A percentile compares a stretch with the other conserved stretches of the same genome.
Conservation (phyloP, 1,139 yeast species). For the Keqinozyma sinolaborantium region DNA sequence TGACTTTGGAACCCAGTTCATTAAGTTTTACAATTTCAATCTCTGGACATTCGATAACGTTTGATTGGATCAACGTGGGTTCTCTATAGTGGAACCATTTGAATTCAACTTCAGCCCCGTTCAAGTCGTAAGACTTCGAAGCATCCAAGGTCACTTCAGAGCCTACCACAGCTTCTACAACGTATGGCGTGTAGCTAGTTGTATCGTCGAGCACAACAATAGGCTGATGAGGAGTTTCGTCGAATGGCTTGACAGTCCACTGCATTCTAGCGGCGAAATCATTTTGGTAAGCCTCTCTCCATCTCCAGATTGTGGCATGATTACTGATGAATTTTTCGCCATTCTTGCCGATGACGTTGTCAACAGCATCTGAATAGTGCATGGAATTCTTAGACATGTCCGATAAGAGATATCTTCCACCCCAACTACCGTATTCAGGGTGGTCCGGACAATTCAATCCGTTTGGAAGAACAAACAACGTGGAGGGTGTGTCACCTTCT, state of each 20-base stretch:
- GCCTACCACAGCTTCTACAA: constrained; percentile 7
- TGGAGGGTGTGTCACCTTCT: constrained; percentile 25
- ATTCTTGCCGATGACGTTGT: constrained; percentile 15
- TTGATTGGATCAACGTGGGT: constrained; percentile 13
- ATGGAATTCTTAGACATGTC: constrained; percentile 13
- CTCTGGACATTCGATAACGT: constrained; percentile 11
- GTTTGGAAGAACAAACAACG: constrained; percentile 18
- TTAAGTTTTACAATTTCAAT: constrained; percentile 10
- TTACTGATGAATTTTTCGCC: constrained; percentile 11
- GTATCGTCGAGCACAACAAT: constrained; percentile 15
- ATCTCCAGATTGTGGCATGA: constrained; percentile 22
- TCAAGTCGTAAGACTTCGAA: constrained; percentile 17
- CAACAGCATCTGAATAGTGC: constrained; percentile 17
- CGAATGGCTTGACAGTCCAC: constrained; percentile 20
- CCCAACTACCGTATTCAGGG: constrained; percentile 25
- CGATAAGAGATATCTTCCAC: constrained; percentile 17
- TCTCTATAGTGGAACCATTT: constrained; percentile 18
- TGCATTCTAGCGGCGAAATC: constrained; percentile 22
- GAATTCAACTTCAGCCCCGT: constrained; percentile 9
- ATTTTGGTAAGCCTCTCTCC: constrained; percentile 21
- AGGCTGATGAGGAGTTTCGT: constrained; percentile 12
- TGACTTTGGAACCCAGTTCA: constrained; percentile 12
- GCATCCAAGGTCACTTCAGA: constrained; percentile 13
- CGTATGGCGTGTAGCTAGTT: constrained; percentile 9
- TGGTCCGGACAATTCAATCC: constrained; percentile 18